Conservation (phyloP, 1,139 yeast genomes). For the Debaryomyces sp. region DNA sequence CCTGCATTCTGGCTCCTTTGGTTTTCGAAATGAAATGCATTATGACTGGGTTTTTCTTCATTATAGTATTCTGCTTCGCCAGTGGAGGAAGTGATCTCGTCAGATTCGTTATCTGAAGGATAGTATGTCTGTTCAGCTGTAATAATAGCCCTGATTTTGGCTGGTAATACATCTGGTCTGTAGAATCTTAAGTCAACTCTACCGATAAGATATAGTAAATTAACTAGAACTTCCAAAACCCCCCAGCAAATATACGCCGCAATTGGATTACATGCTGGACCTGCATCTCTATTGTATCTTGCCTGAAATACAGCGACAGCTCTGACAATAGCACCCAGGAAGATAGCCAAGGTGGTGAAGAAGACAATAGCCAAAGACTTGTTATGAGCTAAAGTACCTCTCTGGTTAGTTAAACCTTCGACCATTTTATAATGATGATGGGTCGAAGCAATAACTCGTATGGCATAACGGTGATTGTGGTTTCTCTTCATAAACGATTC, state of each 20-base stretch:
- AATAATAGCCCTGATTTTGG: slow-evolving; percentile 37
- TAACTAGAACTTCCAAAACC: slow-evolving; percentile 37
- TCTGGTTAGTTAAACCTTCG: slow-evolving; percentile 42
- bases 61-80: neutral
- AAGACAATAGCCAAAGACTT: slow-evolving; percentile 34
- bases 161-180: slow-evolving; percentile 47
- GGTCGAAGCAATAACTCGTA: slow-evolving; percentile 48
- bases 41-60: neutral
- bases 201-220: slow-evolving; percentile 40
- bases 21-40: slow-evolving; percentile 1
- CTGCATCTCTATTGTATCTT: slow-evolving; percentile 19
- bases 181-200: slow-evolving; percentile 51
- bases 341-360: slow-evolving; percentile 35
- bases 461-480: slow-evolving; percentile 46
- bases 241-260: slow-evolving; percentile 46
- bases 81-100: neutral
- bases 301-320: slow-evolving; percentile 36
- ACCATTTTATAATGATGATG: slow-evolving; percentile 45
- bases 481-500: slow-evolving; percentile 47
- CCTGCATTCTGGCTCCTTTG: neutral
- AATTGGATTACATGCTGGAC: slow-evolving; percentile 27
- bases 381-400: slow-evolving; percentile 44
- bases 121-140: slow-evolving; percentile 43
- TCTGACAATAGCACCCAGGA: slow-evolving; percentile 36
- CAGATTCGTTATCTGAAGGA: slow-evolving; percentile 22